A percentile compares a stretch with the other conserved stretches of the same genome.
These are phyloP conservation scores for Boletus smithii DNA, from an alignment of 1,284 basidiomycete genomes.

Conservation along the genomic window DNA sequence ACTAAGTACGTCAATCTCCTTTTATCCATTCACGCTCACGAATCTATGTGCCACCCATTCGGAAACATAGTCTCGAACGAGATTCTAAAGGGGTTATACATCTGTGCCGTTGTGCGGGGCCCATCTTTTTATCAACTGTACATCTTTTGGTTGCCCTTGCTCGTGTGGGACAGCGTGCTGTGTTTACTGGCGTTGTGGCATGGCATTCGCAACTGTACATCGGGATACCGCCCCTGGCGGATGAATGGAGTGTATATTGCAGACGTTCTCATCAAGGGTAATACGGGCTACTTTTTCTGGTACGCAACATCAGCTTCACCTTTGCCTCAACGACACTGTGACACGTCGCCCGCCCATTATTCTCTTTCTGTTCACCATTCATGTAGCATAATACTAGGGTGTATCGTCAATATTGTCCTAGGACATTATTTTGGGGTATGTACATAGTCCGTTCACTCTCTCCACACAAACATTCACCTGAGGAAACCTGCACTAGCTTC, in stretches of 20 bases:
- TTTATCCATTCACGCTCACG: not conserved
- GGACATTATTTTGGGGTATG: slow-evolving; percentile 12
- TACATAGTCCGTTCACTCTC: too few relatives aligned
- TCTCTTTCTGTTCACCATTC: not conserved
- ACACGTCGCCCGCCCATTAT: too few relatives aligned
- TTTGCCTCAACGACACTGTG: too few relatives aligned
- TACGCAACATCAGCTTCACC: too few relatives aligned
- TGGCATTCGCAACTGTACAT: slow-evolving; percentile 5
- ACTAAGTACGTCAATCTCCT: slow-evolving; percentile 5
- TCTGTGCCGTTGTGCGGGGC: slow-evolving; percentile 12
- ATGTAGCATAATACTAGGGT: slow-evolving; percentile 12
- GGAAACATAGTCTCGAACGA: slow-evolving; percentile 14
- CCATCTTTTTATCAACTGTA: slow-evolving; percentile 11
- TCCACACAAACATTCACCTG: too few relatives aligned
- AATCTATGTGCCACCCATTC: not conserved
- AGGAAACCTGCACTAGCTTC: too few relatives aligned
- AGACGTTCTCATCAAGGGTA: slow-evolving; percentile 11
- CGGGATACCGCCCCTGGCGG: not conserved
- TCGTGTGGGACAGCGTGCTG: slow-evolving; percentile 9
- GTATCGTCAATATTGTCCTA: slow-evolving; percentile 4
- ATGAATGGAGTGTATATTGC: slow-evolving; percentile 1
- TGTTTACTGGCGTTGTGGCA: slow-evolving; percentile 14
- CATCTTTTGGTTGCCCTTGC: slow-evolving; percentile 18
- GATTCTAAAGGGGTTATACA: slow-evolving; percentile 6
- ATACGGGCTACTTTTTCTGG: slow-evolving; percentile 19